Conservation (phyloP, 2,329 filamentous ascomycete genomes). For the Aspergillus sp. region DNA sequence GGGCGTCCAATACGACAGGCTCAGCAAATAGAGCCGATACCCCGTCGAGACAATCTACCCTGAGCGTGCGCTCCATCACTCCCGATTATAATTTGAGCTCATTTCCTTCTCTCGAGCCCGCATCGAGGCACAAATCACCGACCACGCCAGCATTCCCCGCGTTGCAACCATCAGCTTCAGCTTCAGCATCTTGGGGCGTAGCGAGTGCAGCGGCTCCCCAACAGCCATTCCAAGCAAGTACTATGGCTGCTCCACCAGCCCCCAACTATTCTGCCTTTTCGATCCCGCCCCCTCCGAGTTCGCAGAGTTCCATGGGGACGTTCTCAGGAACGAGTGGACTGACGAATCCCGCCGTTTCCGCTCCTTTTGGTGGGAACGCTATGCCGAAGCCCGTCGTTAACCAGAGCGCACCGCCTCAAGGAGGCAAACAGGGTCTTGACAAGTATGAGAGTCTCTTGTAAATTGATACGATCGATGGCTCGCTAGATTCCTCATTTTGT, state of each 20-base stretch:
- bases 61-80: slow-evolving; percentile 48
- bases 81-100: slow-evolving; percentile 50
- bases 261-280: slow-evolving; percentile 38
- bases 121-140: slow-evolving; percentile 31
- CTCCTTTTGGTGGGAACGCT: slow-evolving; percentile 14
- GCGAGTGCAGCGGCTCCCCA: slow-evolving; percentile 12
- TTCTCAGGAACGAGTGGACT: slow-evolving; percentile 17
- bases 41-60: slow-evolving; percentile 20
- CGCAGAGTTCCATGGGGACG: slow-evolving; percentile 15
- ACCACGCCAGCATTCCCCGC: slow-evolving; percentile 24
- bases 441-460: slow-evolving; percentile 58
- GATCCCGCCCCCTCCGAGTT: slow-evolving; percentile 42
- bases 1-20: slow-evolving; percentile 36
- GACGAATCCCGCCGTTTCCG: slow-evolving; percentile 17
- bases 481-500: slow-evolving; percentile 1
- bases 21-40: slow-evolving; percentile 18
- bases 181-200: slow-evolving; percentile 20
- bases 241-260: slow-evolving; percentile 14
- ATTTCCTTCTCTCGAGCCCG: slow-evolving; percentile 49
- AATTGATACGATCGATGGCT: slow-evolving; percentile 5
- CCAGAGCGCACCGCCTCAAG: slow-evolving; percentile 22
- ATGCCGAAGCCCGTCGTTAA: slow-evolving; percentile 23
- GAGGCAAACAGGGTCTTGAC: slow-evolving; percentile 48
- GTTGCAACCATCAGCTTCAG: slow-evolving; percentile 31
- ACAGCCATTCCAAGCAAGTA: slow-evolving; percentile 14